Conservation (phyloP, 1,284 basidiomycete species). For the Psilocybe mexicana region DNA sequence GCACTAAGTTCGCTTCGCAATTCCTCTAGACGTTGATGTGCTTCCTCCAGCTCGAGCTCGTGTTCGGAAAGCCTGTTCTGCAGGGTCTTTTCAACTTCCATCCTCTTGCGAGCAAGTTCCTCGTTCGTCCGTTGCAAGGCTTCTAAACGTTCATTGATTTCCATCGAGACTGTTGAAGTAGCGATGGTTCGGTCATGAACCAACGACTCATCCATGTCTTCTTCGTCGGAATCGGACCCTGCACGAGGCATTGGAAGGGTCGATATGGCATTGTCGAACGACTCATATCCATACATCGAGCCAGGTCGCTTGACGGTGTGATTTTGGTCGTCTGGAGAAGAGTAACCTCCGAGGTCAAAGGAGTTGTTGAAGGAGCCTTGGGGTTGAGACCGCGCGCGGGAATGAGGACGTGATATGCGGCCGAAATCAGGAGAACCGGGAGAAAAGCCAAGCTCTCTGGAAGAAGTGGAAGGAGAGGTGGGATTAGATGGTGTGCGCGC, state of each 20-base stretch:
- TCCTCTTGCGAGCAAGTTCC: constrained; percentile 70
- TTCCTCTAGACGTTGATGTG: constrained; percentile 74
- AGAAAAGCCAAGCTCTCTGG: constrained; percentile 36
- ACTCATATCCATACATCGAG: constrained; percentile 23
- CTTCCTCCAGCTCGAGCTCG: constrained; percentile 75
- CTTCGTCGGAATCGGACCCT: constrained; percentile 48
- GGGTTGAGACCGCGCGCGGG: constrained; percentile 56
- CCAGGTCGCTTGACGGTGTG: constrained; percentile 22
- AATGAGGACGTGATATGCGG: constrained; percentile 54
- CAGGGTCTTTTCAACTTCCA: constrained; percentile 70
- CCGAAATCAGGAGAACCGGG: constrained; percentile 34
- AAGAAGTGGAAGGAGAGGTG: constrained; percentile 48
- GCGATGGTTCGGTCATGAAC: constrained; percentile 57
- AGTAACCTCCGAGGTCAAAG: constrained; percentile 31
- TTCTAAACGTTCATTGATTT: constrained; percentile 66
- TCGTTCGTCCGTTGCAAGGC: constrained; percentile 70
- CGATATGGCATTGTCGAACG: constrained; percentile 32
- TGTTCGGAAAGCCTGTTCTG: constrained; percentile 69
- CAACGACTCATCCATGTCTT: constrained; percentile 55
- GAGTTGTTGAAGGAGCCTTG: constrained; percentile 34
- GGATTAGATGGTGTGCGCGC: constrained; percentile 69
- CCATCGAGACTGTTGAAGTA: constrained; percentile 63
- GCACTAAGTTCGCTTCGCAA: constrained; percentile 68
- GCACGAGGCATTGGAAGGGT: constrained; percentile 38
- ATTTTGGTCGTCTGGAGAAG: constrained; percentile 40